A percentile compares a stretch with the other conserved stretches of the same genome.
Evolutionary conservation across 2,329 filamentous ascomycete species (phyloP).

Genomic region (Lomentospora prolificans): DNA sequence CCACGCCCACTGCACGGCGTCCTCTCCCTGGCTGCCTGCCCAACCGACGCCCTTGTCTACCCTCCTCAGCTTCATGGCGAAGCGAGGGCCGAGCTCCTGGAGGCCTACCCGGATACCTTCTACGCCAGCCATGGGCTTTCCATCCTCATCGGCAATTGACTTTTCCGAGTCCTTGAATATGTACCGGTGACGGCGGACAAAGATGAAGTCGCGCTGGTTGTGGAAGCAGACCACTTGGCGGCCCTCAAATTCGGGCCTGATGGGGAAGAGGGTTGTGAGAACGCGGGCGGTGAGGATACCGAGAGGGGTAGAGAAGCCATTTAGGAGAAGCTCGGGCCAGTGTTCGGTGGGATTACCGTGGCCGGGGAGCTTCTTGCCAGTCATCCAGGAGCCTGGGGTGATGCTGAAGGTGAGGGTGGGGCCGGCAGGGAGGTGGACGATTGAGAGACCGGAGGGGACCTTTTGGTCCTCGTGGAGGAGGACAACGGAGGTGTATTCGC

Average conservation of each 20-base stretch:
- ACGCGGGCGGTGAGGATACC: constrained; percentile 80
- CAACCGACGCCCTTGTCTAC: constrained; percentile 79
- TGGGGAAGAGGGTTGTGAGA: constrained; percentile 54
- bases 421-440: constrained; percentile 74
- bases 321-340: constrained; percentile 81
- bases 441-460: constrained; percentile 67
- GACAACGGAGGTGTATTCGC: constrained; percentile 74
- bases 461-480: constrained; percentile 87
- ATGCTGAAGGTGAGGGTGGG: constrained; percentile 92
- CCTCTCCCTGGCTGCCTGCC: constrained; percentile 56
- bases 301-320: constrained; percentile 89
- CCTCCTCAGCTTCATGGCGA: constrained; percentile 64
- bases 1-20: constrained; percentile 92
- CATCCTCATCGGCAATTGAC: constrained; percentile 70
- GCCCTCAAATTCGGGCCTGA: constrained; percentile 72
- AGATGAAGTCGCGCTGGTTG: constrained; percentile 95
- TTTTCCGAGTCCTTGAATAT: constrained; percentile 92
- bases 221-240: constrained; percentile 86
- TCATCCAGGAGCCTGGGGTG: constrained; percentile 65
- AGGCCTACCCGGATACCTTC: constrained; percentile 78
- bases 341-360: constrained; percentile 84
- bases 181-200: constrained; percentile 82
- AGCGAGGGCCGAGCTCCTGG: constrained; percentile 78
- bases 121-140: constrained; percentile 73
- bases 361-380: constrained; percentile 77